A percentile compares a stretch with the other conserved stretches of the same genome.
These are phyloP conservation scores for Angomonas ambiguus DNA, from an alignment of 208 protist genomes.

Conservation along the genomic window DNA sequence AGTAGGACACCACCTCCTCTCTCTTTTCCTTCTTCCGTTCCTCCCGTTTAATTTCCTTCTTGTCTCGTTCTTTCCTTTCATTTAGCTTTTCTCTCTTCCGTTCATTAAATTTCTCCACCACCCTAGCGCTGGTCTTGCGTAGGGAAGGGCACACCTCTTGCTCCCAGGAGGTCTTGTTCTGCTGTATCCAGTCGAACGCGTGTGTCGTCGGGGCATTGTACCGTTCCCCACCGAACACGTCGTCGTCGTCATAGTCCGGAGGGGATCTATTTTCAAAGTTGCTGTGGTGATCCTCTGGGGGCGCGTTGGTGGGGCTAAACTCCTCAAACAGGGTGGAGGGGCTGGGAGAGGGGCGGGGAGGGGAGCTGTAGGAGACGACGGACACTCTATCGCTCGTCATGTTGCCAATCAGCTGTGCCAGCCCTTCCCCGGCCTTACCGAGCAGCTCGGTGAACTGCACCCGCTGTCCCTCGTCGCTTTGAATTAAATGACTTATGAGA, in stretches of 20 bases:
- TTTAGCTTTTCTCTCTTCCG: constrained; percentile 18
- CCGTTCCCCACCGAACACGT: constrained; percentile 15
- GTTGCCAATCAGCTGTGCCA: constrained; percentile 50
- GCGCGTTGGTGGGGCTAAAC: neutral
- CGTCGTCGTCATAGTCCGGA: constrained; percentile 6
- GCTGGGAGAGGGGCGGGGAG: constrained; percentile 8
- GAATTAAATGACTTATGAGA: constrained; percentile 46
- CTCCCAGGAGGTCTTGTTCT: constrained; percentile 9
- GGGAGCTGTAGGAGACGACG: neutral
- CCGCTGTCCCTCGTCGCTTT: constrained; percentile 34
- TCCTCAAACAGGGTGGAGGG: constrained; percentile 17
- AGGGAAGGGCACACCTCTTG: constrained; percentile 13
- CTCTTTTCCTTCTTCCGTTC: neutral
- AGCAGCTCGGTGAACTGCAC: constrained; percentile 40
- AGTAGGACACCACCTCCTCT: constrained; percentile 6
- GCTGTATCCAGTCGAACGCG: constrained; percentile 48
- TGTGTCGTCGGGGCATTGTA: constrained; percentile 27
- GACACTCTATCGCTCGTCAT: neutral
- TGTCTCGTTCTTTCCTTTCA: constrained; percentile 20
- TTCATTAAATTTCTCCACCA: constrained; percentile 20
- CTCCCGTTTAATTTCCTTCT: neutral
- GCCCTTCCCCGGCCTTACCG: constrained; percentile 23
- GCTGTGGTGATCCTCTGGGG: neutral
- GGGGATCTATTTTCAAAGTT: too few species aligned
- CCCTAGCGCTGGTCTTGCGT: constrained; percentile 12